phyloP scores from a whole-genome alignment of 83 land plant genomes.

The Picea abies region DNA sequence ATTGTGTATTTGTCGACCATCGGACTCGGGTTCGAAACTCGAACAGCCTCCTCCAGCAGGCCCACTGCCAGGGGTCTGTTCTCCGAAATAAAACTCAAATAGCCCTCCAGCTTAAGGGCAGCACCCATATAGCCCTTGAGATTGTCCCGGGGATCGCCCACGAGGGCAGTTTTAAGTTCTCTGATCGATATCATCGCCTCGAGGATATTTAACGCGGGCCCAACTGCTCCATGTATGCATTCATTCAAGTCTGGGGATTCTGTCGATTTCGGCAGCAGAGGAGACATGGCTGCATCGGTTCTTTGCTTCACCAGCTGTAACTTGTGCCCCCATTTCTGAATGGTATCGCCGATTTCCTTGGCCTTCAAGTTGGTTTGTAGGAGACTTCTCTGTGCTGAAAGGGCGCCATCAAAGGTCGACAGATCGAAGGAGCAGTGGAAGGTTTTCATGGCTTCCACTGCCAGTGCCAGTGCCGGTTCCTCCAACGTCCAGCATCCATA shows the following conservation, averaged over 20 bases:
- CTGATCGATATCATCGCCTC: background rate
- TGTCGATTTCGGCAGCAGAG: background rate
- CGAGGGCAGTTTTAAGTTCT: background rate
- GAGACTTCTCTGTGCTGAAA: too few species aligned
- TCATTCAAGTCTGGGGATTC: background rate
- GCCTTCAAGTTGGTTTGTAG: background rate
- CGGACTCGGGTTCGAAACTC: conserved; percentile 6
- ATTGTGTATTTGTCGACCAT: background rate
- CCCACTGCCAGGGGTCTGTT: background rate
- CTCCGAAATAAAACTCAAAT: background rate
- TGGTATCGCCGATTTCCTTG: background rate
- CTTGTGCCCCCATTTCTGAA: conserved; percentile 14
- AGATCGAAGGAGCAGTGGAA: too few species aligned
- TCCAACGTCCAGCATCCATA: too few species aligned
- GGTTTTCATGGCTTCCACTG: too few species aligned
- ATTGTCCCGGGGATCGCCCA: background rate
- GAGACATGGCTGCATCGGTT: conserved; percentile 5
- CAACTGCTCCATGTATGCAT: conserved; percentile 8
- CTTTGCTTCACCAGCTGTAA: background rate
- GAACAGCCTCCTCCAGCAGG: conserved; percentile 12
- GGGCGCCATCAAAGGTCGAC: too few species aligned
- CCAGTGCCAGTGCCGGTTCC: too few species aligned
- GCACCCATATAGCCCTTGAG: background rate
- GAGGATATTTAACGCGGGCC: background rate
- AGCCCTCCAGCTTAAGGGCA: background rate